Conservation (phyloP, 169 alveolate genomes). For the Plasmodium cynomolgi region DNA sequence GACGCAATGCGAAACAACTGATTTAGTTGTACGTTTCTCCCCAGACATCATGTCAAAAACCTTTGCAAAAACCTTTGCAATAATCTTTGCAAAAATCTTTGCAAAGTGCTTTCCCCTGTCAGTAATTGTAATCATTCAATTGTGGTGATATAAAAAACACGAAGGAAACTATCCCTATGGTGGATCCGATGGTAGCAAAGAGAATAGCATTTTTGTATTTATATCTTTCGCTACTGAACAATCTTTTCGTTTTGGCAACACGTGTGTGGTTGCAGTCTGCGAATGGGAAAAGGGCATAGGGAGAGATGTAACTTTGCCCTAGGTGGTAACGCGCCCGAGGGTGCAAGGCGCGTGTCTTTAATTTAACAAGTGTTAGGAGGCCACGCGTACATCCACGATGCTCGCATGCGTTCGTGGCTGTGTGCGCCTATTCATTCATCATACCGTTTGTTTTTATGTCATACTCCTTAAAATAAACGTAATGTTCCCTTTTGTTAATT, state of each 20-base stretch:
- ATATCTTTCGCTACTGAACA: conserved; percentile 16
- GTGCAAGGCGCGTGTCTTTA: not conserved
- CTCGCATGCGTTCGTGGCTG: not conserved
- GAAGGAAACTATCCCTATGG: conserved; percentile 36
- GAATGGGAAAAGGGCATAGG: not conserved
- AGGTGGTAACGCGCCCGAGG: not conserved
- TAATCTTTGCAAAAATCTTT: not conserved
- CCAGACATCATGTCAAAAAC: too few species aligned
- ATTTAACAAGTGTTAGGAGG: not conserved
- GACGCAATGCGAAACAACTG: not conserved
- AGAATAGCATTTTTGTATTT: conserved; percentile 19
- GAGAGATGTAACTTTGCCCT: not conserved
- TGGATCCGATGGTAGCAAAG: conserved; percentile 39
- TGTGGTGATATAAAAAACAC: conserved; percentile 48
- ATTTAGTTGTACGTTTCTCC: not conserved
- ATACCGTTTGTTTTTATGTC: conserved; percentile 65
- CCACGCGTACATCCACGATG: not conserved
- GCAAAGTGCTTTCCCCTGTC: not conserved
- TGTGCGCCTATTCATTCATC: not conserved
- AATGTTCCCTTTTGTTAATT: conserved; percentile 70
- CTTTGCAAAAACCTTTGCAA: not conserved
- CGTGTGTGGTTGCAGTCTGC: conserved; percentile 38
- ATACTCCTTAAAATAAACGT: conserved; percentile 65
- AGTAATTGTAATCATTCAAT: conserved; percentile 34
- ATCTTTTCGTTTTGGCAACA: conserved; percentile 21